phyloP scores from a whole-genome alignment of 164 flowering plant genomes.

The Nelumbo lutea region DNA sequence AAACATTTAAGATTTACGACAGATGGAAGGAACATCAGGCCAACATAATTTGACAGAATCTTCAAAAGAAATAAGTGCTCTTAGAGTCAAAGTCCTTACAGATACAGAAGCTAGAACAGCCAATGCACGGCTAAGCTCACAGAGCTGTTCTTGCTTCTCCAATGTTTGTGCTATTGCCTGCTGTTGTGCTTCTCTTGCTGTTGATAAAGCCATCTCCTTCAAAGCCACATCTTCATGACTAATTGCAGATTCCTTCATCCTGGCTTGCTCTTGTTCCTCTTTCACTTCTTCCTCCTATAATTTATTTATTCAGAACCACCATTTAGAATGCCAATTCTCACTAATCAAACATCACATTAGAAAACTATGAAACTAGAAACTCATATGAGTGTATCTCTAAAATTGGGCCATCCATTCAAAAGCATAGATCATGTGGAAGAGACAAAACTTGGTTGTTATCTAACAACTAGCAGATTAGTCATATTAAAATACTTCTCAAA shows the following conservation, averaged over 20 bases:
- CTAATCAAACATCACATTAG: neutral
- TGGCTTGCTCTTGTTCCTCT: slow-evolving; percentile 73
- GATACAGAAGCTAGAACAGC: slow-evolving; percentile 95
- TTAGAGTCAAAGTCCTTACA: slow-evolving; percentile 38
- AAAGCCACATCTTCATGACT: slow-evolving; percentile 69
- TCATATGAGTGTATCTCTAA: neutral
- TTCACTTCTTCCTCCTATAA: slow-evolving; percentile 83
- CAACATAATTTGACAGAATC: neutral
- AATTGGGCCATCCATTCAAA: too few relatives aligned
- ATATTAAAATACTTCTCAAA: too few relatives aligned
- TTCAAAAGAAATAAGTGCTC: neutral
- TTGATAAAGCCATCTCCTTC: slow-evolving; percentile 69
- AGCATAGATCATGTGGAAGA: too few relatives aligned
- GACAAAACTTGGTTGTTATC: too few relatives aligned
- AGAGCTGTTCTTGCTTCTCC: slow-evolving; percentile 77
- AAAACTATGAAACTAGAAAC: neutral
- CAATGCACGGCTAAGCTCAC: slow-evolving; percentile 79
- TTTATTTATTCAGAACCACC: slow-evolving; percentile 2
- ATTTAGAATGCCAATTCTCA: neutral
- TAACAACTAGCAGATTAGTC: too few relatives aligned
- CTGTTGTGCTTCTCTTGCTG: slow-evolving; percentile 66
- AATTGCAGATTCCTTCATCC: slow-evolving; percentile 44
- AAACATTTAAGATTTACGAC: too few relatives aligned
- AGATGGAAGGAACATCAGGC: neutral
- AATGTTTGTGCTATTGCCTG: slow-evolving; percentile 42